A percentile compares a stretch with the other conserved stretches of the same genome.
These are phyloP conservation scores for Cyberlindnera euphorbiae DNA, from an alignment of 805 yeast species.

Conservation along the genomic window DNA sequence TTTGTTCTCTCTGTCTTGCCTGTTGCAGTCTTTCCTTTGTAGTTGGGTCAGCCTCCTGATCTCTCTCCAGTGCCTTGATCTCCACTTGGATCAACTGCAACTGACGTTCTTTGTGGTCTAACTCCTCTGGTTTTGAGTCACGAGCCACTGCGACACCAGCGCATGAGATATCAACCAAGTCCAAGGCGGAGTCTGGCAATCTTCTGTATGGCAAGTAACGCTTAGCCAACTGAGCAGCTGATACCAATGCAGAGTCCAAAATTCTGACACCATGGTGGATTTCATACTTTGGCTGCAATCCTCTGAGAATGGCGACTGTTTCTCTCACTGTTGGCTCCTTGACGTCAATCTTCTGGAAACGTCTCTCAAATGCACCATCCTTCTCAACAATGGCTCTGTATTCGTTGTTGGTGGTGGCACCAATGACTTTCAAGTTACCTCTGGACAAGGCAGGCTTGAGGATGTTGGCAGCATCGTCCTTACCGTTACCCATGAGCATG, in stretches of 20 bases:
- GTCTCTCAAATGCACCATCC: slow-evolving; percentile 98
- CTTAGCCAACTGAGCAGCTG: slow-evolving; percentile 93
- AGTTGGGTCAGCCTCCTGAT: slow-evolving; percentile 73
- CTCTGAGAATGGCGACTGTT: slow-evolving; percentile 94
- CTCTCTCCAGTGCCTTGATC: slow-evolving; percentile 95
- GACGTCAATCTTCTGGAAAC: slow-evolving; percentile 96
- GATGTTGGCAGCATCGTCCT: slow-evolving; percentile 92
- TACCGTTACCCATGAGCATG: slow-evolving; percentile 99
- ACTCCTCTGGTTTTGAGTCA: slow-evolving; percentile 95
- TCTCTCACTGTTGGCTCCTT: slow-evolving; percentile 90
- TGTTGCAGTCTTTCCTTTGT: slow-evolving; percentile 81
- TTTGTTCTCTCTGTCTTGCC: slow-evolving; percentile 77
- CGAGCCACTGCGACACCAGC: slow-evolving; percentile 98
- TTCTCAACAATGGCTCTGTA: slow-evolving; percentile 89
- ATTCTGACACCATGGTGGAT: slow-evolving; percentile 97
- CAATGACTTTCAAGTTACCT: slow-evolving; percentile 94
- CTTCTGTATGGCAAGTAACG: slow-evolving; percentile 93
- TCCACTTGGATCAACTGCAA: slow-evolving; percentile 90
- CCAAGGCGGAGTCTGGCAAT: slow-evolving; percentile 96
- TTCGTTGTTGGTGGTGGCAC: slow-evolving; percentile 95
- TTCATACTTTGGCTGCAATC: slow-evolving; percentile 91
- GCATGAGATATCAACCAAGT: slow-evolving; percentile 91
- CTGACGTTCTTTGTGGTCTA: slow-evolving; percentile 91
- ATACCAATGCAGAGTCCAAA: slow-evolving; percentile 86
- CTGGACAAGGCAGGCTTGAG: slow-evolving; percentile 96